A percentile compares a stretch with the other conserved stretches of the same genome.
Evolutionary conservation across 108 stramenopile species (phyloP).

Genomic region (Stephanodiscus triporus): DNA sequence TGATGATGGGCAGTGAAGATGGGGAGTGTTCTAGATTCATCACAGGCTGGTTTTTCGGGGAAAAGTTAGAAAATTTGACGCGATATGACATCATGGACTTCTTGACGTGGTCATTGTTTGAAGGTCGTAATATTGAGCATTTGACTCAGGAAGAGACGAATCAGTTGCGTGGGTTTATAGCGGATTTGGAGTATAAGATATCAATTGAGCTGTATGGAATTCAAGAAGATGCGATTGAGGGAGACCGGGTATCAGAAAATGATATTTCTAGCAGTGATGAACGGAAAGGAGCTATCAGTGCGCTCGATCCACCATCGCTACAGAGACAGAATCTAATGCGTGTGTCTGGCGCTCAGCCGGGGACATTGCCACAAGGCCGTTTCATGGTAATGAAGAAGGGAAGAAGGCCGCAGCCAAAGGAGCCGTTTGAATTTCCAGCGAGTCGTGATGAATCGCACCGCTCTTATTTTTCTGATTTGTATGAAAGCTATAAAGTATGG

Average conservation of each 20-base stretch:
- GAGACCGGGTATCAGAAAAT: conserved; percentile 17
- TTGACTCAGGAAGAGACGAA: conserved; percentile 71
- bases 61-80: conserved; percentile 70
- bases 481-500: conserved; percentile 72
- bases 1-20: conserved; percentile 64
- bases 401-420: conserved; percentile 42
- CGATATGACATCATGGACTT: conserved; percentile 85
- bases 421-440: conserved; percentile 66
- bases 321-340: conserved; percentile 26
- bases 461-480: conserved; percentile 80
- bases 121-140: conserved; percentile 89
- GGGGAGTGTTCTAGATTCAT: conserved; percentile 62
- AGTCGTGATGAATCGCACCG: conserved; percentile 58
- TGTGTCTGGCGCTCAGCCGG: conserved; percentile 12
- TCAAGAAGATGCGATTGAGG: conserved; percentile 1
- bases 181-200: conserved; percentile 70
- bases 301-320: conserved; percentile 16
- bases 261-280: conserved; percentile 10
- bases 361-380: background rate
- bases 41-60: conserved; percentile 87
- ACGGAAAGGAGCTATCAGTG: conserved; percentile 4
- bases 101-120: conserved; percentile 83
- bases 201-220: conserved; percentile 69
- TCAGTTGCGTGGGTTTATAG: conserved; percentile 73
- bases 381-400: conserved; percentile 21